Conservation (phyloP, 345 rosid genomes). For the Aquilaria yunnanensis region DNA sequence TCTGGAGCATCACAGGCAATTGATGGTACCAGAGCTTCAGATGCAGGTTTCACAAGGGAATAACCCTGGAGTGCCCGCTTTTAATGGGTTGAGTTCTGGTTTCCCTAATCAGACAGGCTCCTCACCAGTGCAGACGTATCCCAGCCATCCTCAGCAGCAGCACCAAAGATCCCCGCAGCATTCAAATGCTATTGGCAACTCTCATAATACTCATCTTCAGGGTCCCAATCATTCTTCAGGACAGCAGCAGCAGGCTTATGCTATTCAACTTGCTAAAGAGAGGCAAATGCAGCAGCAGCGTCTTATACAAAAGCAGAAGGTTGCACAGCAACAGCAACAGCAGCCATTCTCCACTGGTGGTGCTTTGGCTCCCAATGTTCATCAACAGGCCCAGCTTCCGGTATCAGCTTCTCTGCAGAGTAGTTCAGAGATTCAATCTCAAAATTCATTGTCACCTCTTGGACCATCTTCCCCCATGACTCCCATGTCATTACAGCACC, state of each 20-base stretch:
- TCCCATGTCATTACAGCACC: slow-evolving; percentile 41
- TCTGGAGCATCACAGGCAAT: slow-evolving; percentile 47
- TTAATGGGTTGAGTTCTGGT: slow-evolving; percentile 53
- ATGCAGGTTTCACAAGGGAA: slow-evolving; percentile 69
- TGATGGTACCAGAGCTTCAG: slow-evolving; percentile 48
- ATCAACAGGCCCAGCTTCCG: slow-evolving; percentile 55
- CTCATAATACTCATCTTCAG: slow-evolving; percentile 60
- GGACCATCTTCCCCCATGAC: slow-evolving; percentile 50
- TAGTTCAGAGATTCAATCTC: slow-evolving; percentile 56
- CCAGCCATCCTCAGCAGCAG: slow-evolving; percentile 47
- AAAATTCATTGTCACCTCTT: slow-evolving; percentile 35
- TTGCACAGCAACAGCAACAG: slow-evolving; percentile 16
- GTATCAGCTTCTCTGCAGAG: slow-evolving; percentile 54
- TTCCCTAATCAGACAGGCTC: slow-evolving; percentile 61
- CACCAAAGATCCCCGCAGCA: slow-evolving; percentile 64
- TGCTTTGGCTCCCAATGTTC: slow-evolving; percentile 47
- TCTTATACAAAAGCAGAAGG: slow-evolving; percentile 53
- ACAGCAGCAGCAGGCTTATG: slow-evolving; percentile 56
- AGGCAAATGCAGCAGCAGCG: slow-evolving; percentile 70
- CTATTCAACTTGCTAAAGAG: slow-evolving; percentile 47
- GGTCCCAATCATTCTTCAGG: slow-evolving; percentile 52
- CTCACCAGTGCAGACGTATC: slow-evolving; percentile 49
- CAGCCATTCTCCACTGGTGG: slow-evolving; percentile 53
- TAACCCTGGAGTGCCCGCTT: slow-evolving; percentile 30
- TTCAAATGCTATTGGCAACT: slow-evolving; percentile 43